Evolutionary conservation across 805 yeast genomes (phyloP).

Genomic region (Naumovozyma castellii): DNA sequence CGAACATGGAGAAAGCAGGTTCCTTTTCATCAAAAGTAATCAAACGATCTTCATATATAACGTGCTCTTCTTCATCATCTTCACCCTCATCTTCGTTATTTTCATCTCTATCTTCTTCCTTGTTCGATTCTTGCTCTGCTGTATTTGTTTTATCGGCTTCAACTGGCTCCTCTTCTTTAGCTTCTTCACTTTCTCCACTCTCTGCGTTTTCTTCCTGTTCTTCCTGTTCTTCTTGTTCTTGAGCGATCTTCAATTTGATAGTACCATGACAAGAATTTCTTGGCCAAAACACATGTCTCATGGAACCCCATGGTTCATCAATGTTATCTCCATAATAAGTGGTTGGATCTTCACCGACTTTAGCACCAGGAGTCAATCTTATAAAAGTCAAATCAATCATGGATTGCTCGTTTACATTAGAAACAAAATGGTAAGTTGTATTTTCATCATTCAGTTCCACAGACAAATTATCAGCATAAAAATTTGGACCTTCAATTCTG

Average conservation of each 20-base stretch:
- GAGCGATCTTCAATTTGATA: slow-evolving; percentile 36
- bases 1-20: slow-evolving; percentile 58
- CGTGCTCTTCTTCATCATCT: slow-evolving; percentile 11
- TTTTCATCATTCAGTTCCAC: slow-evolving; percentile 52
- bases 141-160: slow-evolving; percentile 13
- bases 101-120: slow-evolving; percentile 11
- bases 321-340: slow-evolving; percentile 80
- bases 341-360: slow-evolving; percentile 81
- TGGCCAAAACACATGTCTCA: slow-evolving; percentile 97
- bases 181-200: slow-evolving; percentile 8
- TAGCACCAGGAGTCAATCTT: slow-evolving; percentile 66
- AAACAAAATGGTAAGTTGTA: slow-evolving; percentile 44
- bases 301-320: slow-evolving; percentile 88
- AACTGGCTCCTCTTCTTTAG: slow-evolving; percentile 9
- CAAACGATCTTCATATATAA: slow-evolving; percentile 14
- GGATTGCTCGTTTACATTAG: slow-evolving; percentile 60
- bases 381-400: slow-evolving; percentile 58
- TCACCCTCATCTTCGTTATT: slow-evolving; percentile 10
- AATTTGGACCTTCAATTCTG: slow-evolving; percentile 60
- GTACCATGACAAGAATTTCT: slow-evolving; percentile 65
- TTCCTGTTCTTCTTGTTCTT: slow-evolving; percentile 5
- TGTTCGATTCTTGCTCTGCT: slow-evolving; percentile 11
- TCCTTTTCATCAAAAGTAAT: slow-evolving; percentile 19
- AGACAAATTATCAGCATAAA: slow-evolving; percentile 65
- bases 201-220: slow-evolving; percentile 11